Percentiles rank a stretch among this genome's conserved stretches.
These are phyloP conservation scores for Spiraea crenata DNA, from an alignment of 331 rosid species.

Conservation along the genomic window DNA sequence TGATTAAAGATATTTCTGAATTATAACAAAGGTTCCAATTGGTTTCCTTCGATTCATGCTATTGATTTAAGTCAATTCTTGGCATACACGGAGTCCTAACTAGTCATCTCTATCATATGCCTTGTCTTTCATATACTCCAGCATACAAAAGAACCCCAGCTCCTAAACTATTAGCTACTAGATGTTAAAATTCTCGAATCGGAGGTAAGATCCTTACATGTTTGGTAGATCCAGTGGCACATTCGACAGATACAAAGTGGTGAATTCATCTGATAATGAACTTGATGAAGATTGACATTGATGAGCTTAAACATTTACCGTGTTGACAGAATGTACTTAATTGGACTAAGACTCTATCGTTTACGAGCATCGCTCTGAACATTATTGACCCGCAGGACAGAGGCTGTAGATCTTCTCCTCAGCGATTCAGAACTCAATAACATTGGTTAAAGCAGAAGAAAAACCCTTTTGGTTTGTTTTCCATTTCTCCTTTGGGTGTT, in stretches of 20 bases:
- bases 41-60: neutral
- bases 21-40: neutral
- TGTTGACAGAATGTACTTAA: conserved; percentile 38
- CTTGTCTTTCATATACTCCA: neutral
- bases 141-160: conserved; percentile 5
- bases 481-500: conserved; percentile 59
- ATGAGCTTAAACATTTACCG: conserved; percentile 37
- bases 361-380: conserved; percentile 30
- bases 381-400: conserved; percentile 24
- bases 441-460: conserved; percentile 87
- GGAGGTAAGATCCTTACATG: conserved; percentile 17
- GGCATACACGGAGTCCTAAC: neutral
- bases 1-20: neutral
- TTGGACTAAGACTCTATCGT: conserved; percentile 33
- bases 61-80: neutral
- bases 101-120: too few species aligned
- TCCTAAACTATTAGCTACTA: conserved; percentile 10
- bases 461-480: conserved; percentile 61
- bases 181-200: conserved; percentile 8
- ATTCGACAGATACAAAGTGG: conserved; percentile 22
- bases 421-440: conserved; percentile 46
- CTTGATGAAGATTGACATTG: conserved; percentile 24
- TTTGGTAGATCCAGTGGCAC: conserved; percentile 18
- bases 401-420: conserved; percentile 18
- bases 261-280: conserved; percentile 19